Evolutionary conservation across 1,284 basidiomycete genomes (phyloP).

Genomic region (Rhodotorula sp.): DNA sequence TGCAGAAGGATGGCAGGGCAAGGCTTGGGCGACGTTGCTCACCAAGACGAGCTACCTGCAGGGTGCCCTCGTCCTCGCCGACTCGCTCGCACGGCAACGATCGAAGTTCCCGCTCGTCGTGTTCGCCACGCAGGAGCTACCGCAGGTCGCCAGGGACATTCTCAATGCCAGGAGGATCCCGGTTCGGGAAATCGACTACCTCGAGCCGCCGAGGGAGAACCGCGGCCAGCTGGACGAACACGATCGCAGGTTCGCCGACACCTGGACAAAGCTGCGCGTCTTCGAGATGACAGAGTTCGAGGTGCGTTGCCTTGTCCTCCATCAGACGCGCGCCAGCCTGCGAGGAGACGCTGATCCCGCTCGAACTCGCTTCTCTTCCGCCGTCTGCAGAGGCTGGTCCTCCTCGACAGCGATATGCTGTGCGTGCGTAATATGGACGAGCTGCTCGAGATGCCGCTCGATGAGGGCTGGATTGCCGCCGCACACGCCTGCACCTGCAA

Average conservation of each 20-base stretch:
- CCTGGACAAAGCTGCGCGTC: constrained; percentile 84
- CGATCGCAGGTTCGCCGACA: constrained; percentile 67
- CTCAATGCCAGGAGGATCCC: constrained; percentile 60
- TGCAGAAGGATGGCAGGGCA: too few species aligned
- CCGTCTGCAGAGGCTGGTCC: constrained; percentile 64
- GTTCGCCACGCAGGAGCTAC: constrained; percentile 69
- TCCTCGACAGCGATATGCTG: constrained; percentile 91
- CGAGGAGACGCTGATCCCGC: neutral
- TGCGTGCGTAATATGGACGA: constrained; percentile 87
- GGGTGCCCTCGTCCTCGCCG: constrained; percentile 64
- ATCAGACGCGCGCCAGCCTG: neutral
- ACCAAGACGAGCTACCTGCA: constrained; percentile 66
- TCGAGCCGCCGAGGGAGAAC: constrained; percentile 59
- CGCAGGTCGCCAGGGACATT: constrained; percentile 58
- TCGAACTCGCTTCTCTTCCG: neutral
- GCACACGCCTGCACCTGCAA: constrained; percentile 91
- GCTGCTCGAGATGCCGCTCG: constrained; percentile 64
- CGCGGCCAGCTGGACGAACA: constrained; percentile 54
- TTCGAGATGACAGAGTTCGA: constrained; percentile 76
- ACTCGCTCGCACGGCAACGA: constrained; percentile 62
- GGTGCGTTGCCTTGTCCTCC: constrained; percentile 54
- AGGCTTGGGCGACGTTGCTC: constrained; percentile 60
- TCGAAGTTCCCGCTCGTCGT: constrained; percentile 77
- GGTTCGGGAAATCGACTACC: constrained; percentile 61
- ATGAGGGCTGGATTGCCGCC: constrained; percentile 71